Base-by-base conservation (phyloP, 2,329 filamentous ascomycete genomes). In the Mycosphaerella sp. region DNA sequence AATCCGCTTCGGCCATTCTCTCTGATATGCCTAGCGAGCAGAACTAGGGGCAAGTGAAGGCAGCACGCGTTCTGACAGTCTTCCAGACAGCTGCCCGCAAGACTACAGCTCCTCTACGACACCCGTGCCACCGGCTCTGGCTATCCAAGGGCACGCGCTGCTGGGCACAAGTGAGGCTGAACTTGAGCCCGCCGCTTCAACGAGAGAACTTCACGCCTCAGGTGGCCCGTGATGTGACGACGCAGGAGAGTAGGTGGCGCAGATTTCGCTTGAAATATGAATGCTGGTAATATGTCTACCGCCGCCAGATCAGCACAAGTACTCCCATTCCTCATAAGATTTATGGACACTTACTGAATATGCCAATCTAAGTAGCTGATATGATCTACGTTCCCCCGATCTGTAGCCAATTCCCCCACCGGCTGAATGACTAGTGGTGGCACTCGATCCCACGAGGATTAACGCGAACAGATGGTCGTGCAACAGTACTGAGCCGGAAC, bases 1-100 rank as follows among this genome's bases (percentile, higher is more conserved):
- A 48, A 48, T 55, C 40, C 45, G 40, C 39, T 26, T 44, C 34
- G 32, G 41, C 41, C 48, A 51, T 44, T 45, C 29, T n/a, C 9
- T 36, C n/a, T 31, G 6, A 7, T 32, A 26, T 31, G 48, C 40
- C 23, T 29, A 11, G 41, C 41, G 36, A 34, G 48, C 48, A 45
- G 29, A 12, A n/a, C 1, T n/a, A 8, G n/a, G 10, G 38, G 17
- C 14, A 34, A 11, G 26, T 36, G 10, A 14, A 21, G 7, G 5
- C 29, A 42, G 21, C 40, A 42, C 17, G 8, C 7, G 5, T 21
- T 26, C 21, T 26, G 7, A 21, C 41, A 23, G 6, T 7, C 41
- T 8, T 12, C 10, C 41, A 11, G 9, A n/a, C 34, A n/a, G 12
- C 12, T 36, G 4, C 34, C 3, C 34, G 9, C 4, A 36, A n/a